A percentile compares a stretch with the other conserved stretches of the same genome.
Conservation (phyloP, 176 grass and related monocot species). For the Oryza coarctata region DNA sequence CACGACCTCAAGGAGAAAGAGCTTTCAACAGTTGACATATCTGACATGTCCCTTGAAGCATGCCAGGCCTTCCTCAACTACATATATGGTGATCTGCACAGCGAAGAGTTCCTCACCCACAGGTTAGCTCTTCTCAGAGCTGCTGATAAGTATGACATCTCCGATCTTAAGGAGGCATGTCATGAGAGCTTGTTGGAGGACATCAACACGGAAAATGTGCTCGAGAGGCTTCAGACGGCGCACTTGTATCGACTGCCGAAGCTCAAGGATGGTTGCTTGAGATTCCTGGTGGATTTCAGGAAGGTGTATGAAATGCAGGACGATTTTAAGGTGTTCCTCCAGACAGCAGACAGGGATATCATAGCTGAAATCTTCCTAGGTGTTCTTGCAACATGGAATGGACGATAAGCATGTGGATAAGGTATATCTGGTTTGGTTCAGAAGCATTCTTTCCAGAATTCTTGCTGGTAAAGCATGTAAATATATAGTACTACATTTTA, state of each 20-base stretch:
- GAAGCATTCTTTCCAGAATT: constrained; percentile 30
- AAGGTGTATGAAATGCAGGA: constrained; percentile 92
- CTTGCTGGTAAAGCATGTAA: constrained; percentile 39
- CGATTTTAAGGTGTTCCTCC: constrained; percentile 68
- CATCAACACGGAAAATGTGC: constrained; percentile 67
- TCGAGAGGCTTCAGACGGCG: constrained; percentile 73
- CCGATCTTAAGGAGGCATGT: constrained; percentile 82
- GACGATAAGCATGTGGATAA: constrained; percentile 35
- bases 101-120: constrained; percentile 70
- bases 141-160: constrained; percentile 89
- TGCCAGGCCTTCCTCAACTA: constrained; percentile 88
- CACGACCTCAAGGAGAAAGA: constrained; percentile 93
- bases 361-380: constrained; percentile 80
- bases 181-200: constrained; percentile 84
- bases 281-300: constrained; percentile 86
- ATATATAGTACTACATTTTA: constrained; percentile 34
- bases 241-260: constrained; percentile 59
- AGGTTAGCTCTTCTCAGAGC: constrained; percentile 74
- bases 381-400: constrained; percentile 80
- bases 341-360: constrained; percentile 75
- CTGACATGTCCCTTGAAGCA: constrained; percentile 76
- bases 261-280: constrained; percentile 76
- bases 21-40: constrained; percentile 68
- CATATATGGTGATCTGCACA: constrained; percentile 68
- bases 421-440: constrained; percentile 14